Percentiles rank a stretch among this genome's conserved stretches.
These are phyloP conservation scores for Lactarius sanguifluus DNA, from an alignment of 768 basidiomycete species.

Conservation along the genomic window DNA sequence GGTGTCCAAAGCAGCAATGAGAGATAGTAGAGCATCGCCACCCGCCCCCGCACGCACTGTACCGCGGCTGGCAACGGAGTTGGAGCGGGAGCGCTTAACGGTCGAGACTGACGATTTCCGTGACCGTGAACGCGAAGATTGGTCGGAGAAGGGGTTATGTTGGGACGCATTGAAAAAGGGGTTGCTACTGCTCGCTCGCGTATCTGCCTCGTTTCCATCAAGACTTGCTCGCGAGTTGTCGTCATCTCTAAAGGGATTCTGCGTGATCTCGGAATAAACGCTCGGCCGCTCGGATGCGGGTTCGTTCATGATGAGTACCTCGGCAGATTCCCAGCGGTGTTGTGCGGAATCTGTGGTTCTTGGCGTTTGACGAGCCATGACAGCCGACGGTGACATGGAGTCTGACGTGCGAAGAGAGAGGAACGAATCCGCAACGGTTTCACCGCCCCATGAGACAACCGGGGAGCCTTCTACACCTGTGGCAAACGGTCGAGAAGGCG, in stretches of 20 bases:
- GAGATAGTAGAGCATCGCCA: conserved; percentile 23
- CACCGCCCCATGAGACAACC: conserved; percentile 22
- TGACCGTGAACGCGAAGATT: conserved; percentile 21
- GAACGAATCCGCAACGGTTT: conserved; percentile 22
- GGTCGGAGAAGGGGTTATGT: conserved; percentile 29
- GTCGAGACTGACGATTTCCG: conserved; percentile 25
- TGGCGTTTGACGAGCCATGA: conserved; percentile 26
- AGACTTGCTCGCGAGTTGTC: not conserved
- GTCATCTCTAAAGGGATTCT: conserved; percentile 26
- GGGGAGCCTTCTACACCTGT: conserved; percentile 5
- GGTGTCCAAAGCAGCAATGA: conserved; percentile 26
- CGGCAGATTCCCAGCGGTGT: conserved; percentile 31
- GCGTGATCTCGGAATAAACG: not conserved
- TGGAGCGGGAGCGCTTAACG: conserved; percentile 16
- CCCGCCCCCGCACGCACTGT: conserved; percentile 12
- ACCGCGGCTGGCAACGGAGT: conserved; percentile 16
- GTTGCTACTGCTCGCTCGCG: conserved; percentile 14
- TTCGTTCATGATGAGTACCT: conserved; percentile 27
- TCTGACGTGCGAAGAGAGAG: conserved; percentile 17
- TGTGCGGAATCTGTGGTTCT: conserved; percentile 18
- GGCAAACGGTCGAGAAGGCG: conserved; percentile 16
- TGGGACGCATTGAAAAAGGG: conserved; percentile 28
- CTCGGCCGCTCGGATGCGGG: not conserved
- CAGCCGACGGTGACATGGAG: conserved; percentile 26
- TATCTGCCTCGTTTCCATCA: not conserved